Conservation (phyloP, 2,329 filamentous ascomycete species). For the Tolypocladium pustulatum region DNA sequence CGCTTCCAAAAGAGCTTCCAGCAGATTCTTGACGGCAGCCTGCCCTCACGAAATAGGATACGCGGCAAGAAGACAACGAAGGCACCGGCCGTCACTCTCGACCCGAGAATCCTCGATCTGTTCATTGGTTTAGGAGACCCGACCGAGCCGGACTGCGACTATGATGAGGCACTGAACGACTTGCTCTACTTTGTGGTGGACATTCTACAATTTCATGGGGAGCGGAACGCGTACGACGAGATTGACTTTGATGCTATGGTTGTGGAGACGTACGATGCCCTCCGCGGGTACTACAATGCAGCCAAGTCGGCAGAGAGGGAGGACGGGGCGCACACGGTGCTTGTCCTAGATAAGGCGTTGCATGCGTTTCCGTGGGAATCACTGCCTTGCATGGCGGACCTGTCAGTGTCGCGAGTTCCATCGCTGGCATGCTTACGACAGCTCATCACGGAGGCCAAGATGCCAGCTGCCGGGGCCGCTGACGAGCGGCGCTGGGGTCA, state of each 20-base stretch:
- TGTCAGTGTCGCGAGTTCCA: slow-evolving; percentile 77
- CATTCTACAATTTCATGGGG: slow-evolving; percentile 91
- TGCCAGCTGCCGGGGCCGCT: slow-evolving; percentile 6
- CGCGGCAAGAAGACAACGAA: slow-evolving; percentile 41
- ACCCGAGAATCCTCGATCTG: slow-evolving; percentile 63
- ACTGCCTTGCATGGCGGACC: slow-evolving; percentile 68
- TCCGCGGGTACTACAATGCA: slow-evolving; percentile 63
- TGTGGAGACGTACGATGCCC: slow-evolving; percentile 74
- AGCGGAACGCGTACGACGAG: slow-evolving; percentile 94
- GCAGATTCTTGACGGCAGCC: slow-evolving; percentile 67
- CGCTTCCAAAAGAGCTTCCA: slow-evolving; percentile 73
- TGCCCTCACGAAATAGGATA: slow-evolving; percentile 68
- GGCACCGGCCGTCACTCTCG: slow-evolving; percentile 34
- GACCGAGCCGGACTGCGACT: slow-evolving; percentile 54
- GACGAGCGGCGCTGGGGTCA: slow-evolving; percentile 28
- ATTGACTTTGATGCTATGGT: slow-evolving; percentile 92
- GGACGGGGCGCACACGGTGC: slow-evolving; percentile 59
- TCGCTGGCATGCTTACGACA: slow-evolving; percentile 75
- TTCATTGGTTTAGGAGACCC: slow-evolving; percentile 79
- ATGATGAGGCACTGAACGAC: slow-evolving; percentile 86
- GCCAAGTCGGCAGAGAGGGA: slow-evolving; percentile 29
- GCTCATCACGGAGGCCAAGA: slow-evolving; percentile 48
- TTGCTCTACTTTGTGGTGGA: slow-evolving; percentile 94
- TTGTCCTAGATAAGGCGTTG: slow-evolving; percentile 83
- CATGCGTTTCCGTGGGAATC: slow-evolving; percentile 96